Base-by-base conservation (phyloP, 2,329 filamentous ascomycete species). In the Dactylellina cionopaga region DNA sequence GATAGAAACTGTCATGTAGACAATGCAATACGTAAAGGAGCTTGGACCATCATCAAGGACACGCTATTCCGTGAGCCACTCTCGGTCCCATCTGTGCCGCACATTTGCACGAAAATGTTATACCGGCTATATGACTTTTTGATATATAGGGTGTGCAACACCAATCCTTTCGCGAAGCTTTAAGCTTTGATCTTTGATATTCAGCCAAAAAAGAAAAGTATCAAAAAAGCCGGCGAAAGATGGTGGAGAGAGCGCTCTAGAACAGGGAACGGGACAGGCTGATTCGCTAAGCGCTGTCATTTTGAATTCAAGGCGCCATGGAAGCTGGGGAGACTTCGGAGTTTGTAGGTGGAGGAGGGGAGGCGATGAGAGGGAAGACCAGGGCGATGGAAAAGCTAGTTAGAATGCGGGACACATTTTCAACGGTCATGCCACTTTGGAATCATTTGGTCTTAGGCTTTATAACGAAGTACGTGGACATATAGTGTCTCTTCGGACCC, bases 291-390 rank as follows among this genome's bases (percentile, higher is more conserved):
- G 51, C 68, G 68, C 68, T 72, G 68, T 72, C 68, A 72, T 60
- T 65, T 71, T 72, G 68, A 59, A 72, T 72, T 72, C 68, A 72
- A 59, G 33, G 52, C 59, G 59, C 59, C 44, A 54, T 64, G 39
- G 35, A 65, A 59, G 44, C 52, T 72, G 68, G 68, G 68, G 68
- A 72, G 59, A 72, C 68, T 72, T 72, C 68, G 68, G 68, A 72
- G 68, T 72, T 72, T 58, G 46, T 43, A 65, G 46, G 68, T 72
- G 68, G 68, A 72, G 68, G 68, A 52, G 59, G 47, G 65, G 39
- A 7, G 47, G 35, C 46, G 15, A 13, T 24, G 27, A 46, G 35
- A 37, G 62, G 49, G 60, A 19, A 47, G 27, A 33, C 25, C 29
- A 11, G 58, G 24, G 27, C 15, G 22, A 27, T 17, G 49, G 31